Base-by-base conservation (phyloP, 2,329 filamentous ascomycete genomes). In the Monilinia laxa region DNA sequence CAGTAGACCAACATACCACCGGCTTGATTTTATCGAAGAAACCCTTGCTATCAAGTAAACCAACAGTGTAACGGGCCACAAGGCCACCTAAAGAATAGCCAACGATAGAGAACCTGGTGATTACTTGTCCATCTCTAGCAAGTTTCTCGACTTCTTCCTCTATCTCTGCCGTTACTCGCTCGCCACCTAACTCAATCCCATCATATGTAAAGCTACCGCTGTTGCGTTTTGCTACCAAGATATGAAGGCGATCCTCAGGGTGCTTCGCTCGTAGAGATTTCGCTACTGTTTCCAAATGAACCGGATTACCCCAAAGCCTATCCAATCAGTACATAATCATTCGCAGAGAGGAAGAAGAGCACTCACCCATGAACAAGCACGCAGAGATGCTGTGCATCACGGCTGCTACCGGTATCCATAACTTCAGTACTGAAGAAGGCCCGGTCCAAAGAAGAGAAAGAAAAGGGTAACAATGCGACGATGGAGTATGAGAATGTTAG, bases 31-130 rank as follows among this genome's bases (percentile, higher is more conserved):
- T 83, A 66, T 96, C 89, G 66, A 98, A 87, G 67, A 92, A 82
- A 11, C 93, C 92, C 73, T 90, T 91, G 65, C 91, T 88, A 73
- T 93, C 87, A 4, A 98, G 82, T 73, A 98, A 80, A 0, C 94
- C 94, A 66, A 97, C 84, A 2, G 91, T 90, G 80, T 97, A 98
- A 68, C 94, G 85, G 12, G 92, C 88, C 5, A 98, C 87, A 9
- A 98, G 81, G 0, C 94, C 94, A 56, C 94, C 94, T 1, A 97
- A 83, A 0, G 92, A 96, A 77, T 98, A 97, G 51, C 94, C 94
- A 54, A 94, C 84, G 52, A 98, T 82, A 76, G 93, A 97, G 70
- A 98, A 81, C 79, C 93, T 96, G 58, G 80, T 88, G 74, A 97
- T 90, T 53, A 85, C 84, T 71, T 89, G 86, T 28, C 92, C 93